These are phyloP conservation scores for Mycena floridula DNA, from an alignment of 768 basidiomycete species.

Conservation along the genomic window DNA sequence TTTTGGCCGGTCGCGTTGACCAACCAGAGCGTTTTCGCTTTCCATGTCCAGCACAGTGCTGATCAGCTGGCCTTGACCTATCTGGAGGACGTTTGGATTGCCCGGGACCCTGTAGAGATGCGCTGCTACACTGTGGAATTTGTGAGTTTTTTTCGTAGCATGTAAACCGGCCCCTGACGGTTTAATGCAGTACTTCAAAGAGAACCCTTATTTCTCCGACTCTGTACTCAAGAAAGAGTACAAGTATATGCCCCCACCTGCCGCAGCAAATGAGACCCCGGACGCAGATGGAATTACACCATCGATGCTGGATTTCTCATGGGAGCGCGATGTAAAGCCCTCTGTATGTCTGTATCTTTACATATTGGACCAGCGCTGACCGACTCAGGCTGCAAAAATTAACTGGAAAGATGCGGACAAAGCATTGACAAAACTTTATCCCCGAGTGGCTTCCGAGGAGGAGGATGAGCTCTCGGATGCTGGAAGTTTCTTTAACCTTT, in stretches of 20 bases:
- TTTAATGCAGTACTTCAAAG: slow-evolving; percentile 67
- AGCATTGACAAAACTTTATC: slow-evolving; percentile 75
- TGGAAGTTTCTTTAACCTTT: slow-evolving; percentile 88
- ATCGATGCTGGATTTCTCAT: slow-evolving; percentile 75
- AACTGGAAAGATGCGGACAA: slow-evolving; percentile 77
- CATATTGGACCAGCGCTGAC: neutral
- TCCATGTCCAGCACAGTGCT: slow-evolving; percentile 63
- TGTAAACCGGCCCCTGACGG: slow-evolving; percentile 5
- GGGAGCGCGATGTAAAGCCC: slow-evolving; percentile 66
- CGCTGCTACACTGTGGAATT: slow-evolving; percentile 85
- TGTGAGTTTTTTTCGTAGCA: slow-evolving; percentile 42
- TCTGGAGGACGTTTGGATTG: slow-evolving; percentile 82
- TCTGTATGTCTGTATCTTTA: slow-evolving; percentile 40
- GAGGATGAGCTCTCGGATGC: slow-evolving; percentile 56
- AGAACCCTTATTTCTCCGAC: slow-evolving; percentile 81
- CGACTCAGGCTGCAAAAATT: slow-evolving; percentile 53
- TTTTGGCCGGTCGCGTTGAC: slow-evolving; percentile 87
- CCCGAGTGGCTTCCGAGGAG: slow-evolving; percentile 61
- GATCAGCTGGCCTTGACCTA: slow-evolving; percentile 82
- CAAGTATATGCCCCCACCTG: slow-evolving; percentile 56
- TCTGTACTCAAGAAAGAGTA: slow-evolving; percentile 76
- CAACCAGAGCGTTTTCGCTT: slow-evolving; percentile 59
- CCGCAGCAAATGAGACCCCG: slow-evolving; percentile 47
- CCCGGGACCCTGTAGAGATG: slow-evolving; percentile 65
- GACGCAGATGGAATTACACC: slow-evolving; percentile 73